Evolutionary conservation across 1,284 basidiomycete species (phyloP).

Genomic region (Ustilago shanxiensis): DNA sequence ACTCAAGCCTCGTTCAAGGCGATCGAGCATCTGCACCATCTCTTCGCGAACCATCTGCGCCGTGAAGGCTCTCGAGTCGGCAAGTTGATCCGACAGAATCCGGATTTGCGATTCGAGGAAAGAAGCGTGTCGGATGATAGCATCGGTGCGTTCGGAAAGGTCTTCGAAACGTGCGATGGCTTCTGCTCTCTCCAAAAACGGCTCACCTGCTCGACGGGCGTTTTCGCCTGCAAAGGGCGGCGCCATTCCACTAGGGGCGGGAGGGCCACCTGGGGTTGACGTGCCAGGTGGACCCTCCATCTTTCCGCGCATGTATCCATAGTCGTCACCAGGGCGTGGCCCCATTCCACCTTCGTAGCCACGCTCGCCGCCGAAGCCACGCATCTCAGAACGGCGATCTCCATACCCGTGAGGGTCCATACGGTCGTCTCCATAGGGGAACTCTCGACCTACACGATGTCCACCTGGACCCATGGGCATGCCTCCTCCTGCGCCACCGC

Average conservation of each 20-base stretch:
- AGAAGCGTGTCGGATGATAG: conserved; percentile 64
- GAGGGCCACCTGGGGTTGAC: conserved; percentile 11
- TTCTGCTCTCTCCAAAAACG: conserved; percentile 33
- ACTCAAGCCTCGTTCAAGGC: conserved; percentile 29
- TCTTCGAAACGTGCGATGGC: conserved; percentile 54
- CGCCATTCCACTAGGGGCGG: conserved; percentile 8
- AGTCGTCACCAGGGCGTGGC: conserved; percentile 24
- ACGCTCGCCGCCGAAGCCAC: conserved; percentile 28
- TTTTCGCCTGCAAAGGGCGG: conserved; percentile 14
- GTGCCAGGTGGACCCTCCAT: conserved; percentile 16
- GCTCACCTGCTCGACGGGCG: conserved; percentile 18
- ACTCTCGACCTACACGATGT: conserved; percentile 30
- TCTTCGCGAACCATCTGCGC: conserved; percentile 38
- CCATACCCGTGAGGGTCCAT: conserved; percentile 32
- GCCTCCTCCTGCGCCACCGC: conserved; percentile 1
- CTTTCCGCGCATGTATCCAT: conserved; percentile 41
- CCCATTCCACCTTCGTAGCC: conserved; percentile 11
- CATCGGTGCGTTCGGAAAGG: conserved; percentile 64
- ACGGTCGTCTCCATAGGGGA: conserved; percentile 35
- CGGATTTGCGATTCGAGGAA: conserved; percentile 63
- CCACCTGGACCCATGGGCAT: conserved; percentile 26
- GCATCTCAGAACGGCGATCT: conserved; percentile 28
- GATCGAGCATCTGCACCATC: conserved; percentile 43
- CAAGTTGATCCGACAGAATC: conserved; percentile 53
- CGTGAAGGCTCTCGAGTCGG: conserved; percentile 39